A percentile compares a stretch with the other conserved stretches of the same genome.
Evolutionary conservation across 495 filamentous ascomycete genomes (phyloP).

Genomic region (Penicillium riverlandense): DNA sequence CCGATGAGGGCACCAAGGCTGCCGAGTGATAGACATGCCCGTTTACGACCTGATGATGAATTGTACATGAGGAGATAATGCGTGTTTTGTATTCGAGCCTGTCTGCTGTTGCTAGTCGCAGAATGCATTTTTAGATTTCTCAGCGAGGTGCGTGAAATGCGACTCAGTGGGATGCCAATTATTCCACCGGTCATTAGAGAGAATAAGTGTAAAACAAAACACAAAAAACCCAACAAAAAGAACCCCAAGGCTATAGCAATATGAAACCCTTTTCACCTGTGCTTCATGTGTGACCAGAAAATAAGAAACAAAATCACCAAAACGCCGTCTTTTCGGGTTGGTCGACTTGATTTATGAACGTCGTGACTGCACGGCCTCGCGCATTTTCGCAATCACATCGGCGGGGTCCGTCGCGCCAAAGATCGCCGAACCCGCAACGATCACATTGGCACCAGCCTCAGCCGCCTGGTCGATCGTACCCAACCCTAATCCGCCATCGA

Average conservation of each 20-base stretch:
- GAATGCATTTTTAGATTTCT: not conserved
- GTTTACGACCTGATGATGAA: conserved; percentile 10
- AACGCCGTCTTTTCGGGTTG: conserved; percentile 13
- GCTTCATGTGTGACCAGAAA: conserved; percentile 1
- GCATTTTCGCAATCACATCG: conserved; percentile 73
- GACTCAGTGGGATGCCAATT: too few species aligned
- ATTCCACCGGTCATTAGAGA: too few species aligned
- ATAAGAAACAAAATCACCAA: conserved; percentile 11
- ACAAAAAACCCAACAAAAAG: too few species aligned
- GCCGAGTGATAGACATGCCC: conserved; percentile 7
- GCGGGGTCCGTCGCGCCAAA: conserved; percentile 86
- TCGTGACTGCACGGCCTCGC: conserved; percentile 68
- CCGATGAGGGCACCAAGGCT: conserved; percentile 14
- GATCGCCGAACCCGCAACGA: conserved; percentile 94
- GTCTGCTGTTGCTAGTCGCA: conserved; percentile 12
- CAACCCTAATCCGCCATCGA: conserved; percentile 84
- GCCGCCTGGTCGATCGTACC: conserved; percentile 91
- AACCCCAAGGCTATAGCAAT: not conserved
- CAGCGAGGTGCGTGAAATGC: too few species aligned
- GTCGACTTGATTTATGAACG: not conserved
- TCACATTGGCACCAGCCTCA: conserved; percentile 94
- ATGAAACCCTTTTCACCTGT: not conserved
- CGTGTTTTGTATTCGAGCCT: conserved; percentile 1
- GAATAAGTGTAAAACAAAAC: too few species aligned
- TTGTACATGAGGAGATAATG: conserved; percentile 8